Percentiles rank a stretch among this genome's conserved stretches.
Conservation (phyloP, 192 early-diverging fungal genomes). For the Podila clonocystis region DNA sequence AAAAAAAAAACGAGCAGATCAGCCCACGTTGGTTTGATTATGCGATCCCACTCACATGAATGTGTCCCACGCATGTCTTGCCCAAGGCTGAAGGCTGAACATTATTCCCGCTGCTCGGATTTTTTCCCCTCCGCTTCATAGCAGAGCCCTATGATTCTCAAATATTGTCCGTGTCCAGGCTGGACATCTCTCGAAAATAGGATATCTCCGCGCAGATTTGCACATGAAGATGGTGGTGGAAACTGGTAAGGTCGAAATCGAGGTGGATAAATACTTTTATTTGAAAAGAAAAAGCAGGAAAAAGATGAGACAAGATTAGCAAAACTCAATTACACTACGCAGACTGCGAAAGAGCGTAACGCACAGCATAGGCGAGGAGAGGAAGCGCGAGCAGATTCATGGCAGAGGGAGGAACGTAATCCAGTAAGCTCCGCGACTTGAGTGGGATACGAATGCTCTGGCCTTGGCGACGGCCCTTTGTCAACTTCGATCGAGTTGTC, state of each 20-base stretch:
- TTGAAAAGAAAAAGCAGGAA: not conserved
- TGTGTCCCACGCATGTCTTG: no score
- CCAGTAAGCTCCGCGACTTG: slow-evolving; percentile 24
- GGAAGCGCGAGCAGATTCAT: slow-evolving; percentile 34
- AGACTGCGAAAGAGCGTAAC: slow-evolving; percentile 23
- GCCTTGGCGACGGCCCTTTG: slow-evolving; percentile 6
- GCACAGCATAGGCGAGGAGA: slow-evolving; percentile 21
- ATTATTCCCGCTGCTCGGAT: not conserved
- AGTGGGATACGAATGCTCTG: slow-evolving; percentile 31
- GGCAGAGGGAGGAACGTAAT: slow-evolving; percentile 26
- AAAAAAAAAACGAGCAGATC: no score
- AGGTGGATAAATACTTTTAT: not conserved
- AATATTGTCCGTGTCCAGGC: no score
- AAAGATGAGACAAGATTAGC: not conserved
- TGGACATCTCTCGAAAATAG: no score
- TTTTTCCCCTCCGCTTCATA: not conserved
- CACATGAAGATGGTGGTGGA: not conserved
- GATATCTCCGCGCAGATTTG: not conserved
- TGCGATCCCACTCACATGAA: no score
- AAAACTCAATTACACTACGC: not conserved
- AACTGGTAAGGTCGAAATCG: no score
- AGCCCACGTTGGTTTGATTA: not conserved
- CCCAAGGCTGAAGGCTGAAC: not conserved
- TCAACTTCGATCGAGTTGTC: not conserved
- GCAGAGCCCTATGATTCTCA: not conserved